Evolutionary conservation across 305 asterid genomes (phyloP), one percentile per base, ranked within the genome.

Genomic region (Fraxinus velutina): DNA sequence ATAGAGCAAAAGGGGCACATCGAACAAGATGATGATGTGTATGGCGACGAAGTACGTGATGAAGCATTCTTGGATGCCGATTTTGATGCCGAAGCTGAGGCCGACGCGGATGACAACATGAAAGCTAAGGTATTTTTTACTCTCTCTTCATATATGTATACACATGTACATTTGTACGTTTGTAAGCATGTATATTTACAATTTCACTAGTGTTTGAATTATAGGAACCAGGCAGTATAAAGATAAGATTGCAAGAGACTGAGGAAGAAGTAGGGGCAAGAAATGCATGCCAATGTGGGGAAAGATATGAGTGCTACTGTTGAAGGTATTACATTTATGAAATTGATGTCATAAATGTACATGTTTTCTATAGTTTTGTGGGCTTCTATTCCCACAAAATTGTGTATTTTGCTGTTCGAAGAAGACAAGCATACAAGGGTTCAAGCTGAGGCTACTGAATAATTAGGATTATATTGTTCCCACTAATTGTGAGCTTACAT

Each of bases 231-330:
- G 96, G 90, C 90, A 86, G 62, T 76, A 87, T 90, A 93, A 92
- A 87, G 88, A 92, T 83, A 87, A 87, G 94, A 78, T 83, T 92
- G 86, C 95, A 89, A 86, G 96, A 91, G 88, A 90, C 89, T 80
- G 96, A 93, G 86, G 97, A 91, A 74, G 97, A 93, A 88, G 89
- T 97, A 0, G 90, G 91, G 0, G 95, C 92, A 97, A 71, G 96
- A 89, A 85, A 91, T 88, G 93, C 91, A 91, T 81, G 91, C 94
- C 27, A 91, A 89, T 84, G 93, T 90, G 36, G 94, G 90, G 89
- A 91, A 91, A 83, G 97, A 92, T 82, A 90, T 91, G 92, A 89
- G 85, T n/a, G 86, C 24, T 22, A 22, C 88, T 8, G 84, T 79
- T 78, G 90, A 87, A 91, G 98, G 98, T 91, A 73, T 87, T 79